Base-by-base conservation (phyloP, 2,329 filamentous ascomycete genomes). In the Bipolaris zeicola region DNA sequence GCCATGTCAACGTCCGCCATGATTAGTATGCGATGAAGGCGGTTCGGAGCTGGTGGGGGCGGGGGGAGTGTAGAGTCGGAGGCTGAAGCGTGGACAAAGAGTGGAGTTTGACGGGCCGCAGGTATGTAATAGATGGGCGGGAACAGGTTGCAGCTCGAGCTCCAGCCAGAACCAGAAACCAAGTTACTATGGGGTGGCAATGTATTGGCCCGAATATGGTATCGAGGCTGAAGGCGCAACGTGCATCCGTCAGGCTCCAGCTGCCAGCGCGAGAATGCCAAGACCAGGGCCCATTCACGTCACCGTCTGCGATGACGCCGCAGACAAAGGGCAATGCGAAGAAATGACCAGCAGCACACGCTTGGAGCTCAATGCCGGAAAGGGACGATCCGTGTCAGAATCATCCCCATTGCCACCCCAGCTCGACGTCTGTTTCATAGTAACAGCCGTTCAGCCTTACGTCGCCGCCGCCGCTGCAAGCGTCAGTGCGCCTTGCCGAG, bases 1-100 rank as follows among this genome's bases (percentile, higher is more conserved):
- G 91, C 90, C 95, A 98, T 98, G 72, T 97, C 92, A 48, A 98
- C 89, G 79, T 99, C 95, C 57, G 93, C 91, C 95, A 98, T 98
- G 62, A 42, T 77, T 60, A 52, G 53, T 46, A 48, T 42, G 26
- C 10, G 36, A 26, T 66, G 58, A 56, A 55, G 60, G 52, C 55
- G 51, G 51, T 52, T 53, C 24, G 42, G 14, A 18, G 42, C 14
- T 62, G 61, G 61, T 61, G 65, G 61, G 62, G 60, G 51, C 52
- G 66, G 67, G 60, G 63, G 67, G 34, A 55, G 52, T 6, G 38
- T 55, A 24, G 36, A 36, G 24, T 16, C n/a, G 49, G 38, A 56
- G 54, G 49, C 58, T 45, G 7, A n/a, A 43, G 38, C 18, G 42
- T 33, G 24, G 43, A 44, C 24, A 44, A 31, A 31, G 39, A 16